phyloP scores from a whole-genome alignment of 2,329 filamentous ascomycete species.

The Cytospora paraplurivora region DNA sequence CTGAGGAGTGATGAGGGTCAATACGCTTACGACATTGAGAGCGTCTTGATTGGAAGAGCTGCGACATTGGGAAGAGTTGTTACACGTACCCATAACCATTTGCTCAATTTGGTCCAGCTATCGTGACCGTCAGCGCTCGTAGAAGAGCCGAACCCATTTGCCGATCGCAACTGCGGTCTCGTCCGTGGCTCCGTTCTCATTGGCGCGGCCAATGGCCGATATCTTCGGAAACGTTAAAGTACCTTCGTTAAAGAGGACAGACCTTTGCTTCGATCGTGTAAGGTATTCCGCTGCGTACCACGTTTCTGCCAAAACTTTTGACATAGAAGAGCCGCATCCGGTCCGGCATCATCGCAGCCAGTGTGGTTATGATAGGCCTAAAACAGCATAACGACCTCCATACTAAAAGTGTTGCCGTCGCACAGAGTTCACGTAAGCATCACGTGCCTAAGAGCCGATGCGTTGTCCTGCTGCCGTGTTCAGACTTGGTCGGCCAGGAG shows the following conservation, averaged over 20 bases:
- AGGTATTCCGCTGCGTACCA: neutral
- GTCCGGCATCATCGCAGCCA: neutral
- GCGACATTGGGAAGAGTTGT: neutral
- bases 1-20: neutral
- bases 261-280: neutral
- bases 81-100: constrained; percentile 2
- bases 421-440: constrained; percentile 14
- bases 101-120: neutral
- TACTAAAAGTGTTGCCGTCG: constrained; percentile 8
- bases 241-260: neutral
- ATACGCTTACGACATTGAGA: neutral
- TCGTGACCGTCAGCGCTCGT: neutral
- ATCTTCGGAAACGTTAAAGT: neutral
- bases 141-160: constrained; percentile 16
- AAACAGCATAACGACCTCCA: constrained; percentile 2
- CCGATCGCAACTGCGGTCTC: constrained; percentile 7
- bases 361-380: neutral
- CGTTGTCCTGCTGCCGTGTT: constrained; percentile 25
- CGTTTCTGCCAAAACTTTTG: neutral
- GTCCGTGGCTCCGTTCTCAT: constrained; percentile 15
- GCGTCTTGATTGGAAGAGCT: neutral
- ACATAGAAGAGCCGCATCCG: neutral
- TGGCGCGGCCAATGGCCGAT: constrained; percentile 12
- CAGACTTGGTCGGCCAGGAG: constrained; percentile 19
- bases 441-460: constrained; percentile 25